Conservation (phyloP, 2,329 filamentous ascomycete species). For the Malbranchea cinnamomea region DNA sequence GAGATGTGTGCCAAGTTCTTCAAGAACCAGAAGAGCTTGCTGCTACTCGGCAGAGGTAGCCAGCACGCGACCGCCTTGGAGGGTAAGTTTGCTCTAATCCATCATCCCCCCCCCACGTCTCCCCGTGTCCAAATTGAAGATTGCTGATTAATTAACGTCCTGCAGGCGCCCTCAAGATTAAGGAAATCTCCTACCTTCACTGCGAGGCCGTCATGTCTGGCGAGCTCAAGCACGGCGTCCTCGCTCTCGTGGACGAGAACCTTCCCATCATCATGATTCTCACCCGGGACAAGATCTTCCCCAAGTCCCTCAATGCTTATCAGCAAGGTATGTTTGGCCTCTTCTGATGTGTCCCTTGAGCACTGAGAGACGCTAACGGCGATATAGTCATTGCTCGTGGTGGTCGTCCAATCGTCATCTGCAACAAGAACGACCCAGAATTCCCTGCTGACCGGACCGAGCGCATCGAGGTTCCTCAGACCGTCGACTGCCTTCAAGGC, state of each 20-base stretch:
- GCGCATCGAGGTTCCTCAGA: slow-evolving; percentile 95
- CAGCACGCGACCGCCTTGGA: slow-evolving; percentile 96
- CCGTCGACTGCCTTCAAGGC: slow-evolving; percentile 88
- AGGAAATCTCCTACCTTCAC: slow-evolving; percentile 99
- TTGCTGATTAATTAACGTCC: no score
- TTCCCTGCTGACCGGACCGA: slow-evolving; percentile 79
- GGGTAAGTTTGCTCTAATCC: slow-evolving; percentile 33
- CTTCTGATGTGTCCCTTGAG: slow-evolving; percentile 1
- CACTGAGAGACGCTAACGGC: not conserved
- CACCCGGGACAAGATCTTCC: slow-evolving; percentile 88
- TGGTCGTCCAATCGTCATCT: slow-evolving; percentile 96
- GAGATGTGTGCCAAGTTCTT: slow-evolving; percentile 79
- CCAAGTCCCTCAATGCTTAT: slow-evolving; percentile 98
- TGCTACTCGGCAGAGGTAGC: slow-evolving; percentile 84
- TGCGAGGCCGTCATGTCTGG: slow-evolving; percentile 99
- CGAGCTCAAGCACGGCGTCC: slow-evolving; percentile 96
- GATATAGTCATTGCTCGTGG: slow-evolving; percentile 73
- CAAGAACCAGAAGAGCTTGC: slow-evolving; percentile 92
- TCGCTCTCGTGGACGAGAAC: slow-evolving; percentile 95
- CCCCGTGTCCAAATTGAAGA: slow-evolving; percentile 9
- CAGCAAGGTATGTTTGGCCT: slow-evolving; percentile 58
- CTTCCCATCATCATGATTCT: slow-evolving; percentile 99
- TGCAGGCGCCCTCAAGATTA: slow-evolving; percentile 83
- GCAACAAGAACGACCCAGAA: slow-evolving; percentile 78
- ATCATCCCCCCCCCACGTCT: not conserved